Evolutionary conservation across 192 early-diverging fungal species (phyloP).

Genomic region (Coemansia aciculifera): DNA sequence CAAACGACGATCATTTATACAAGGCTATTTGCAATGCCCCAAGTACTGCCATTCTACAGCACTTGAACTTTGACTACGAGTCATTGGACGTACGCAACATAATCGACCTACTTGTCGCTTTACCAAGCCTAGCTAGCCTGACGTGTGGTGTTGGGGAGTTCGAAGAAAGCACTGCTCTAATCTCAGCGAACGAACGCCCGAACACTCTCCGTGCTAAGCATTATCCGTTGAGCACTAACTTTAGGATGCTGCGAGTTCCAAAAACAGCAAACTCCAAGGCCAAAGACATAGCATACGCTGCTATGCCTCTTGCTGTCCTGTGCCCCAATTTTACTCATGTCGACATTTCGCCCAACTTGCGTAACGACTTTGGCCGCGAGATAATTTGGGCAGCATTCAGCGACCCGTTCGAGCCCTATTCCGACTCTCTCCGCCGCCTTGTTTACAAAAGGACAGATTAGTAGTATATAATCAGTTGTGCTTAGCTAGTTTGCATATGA

Average conservation of each 20-base stretch:
- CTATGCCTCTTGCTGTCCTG: neutral
- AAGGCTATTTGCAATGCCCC: neutral
- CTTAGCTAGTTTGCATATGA: too few relatives aligned
- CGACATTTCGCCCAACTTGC: neutral
- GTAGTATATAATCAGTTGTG: too few relatives aligned
- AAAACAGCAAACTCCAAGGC: neutral
- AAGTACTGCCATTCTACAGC: neutral
- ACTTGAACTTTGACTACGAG: neutral
- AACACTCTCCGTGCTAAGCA: neutral
- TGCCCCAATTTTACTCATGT: neutral
- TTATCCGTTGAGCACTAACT: neutral
- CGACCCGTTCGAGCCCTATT: neutral
- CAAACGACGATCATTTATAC: neutral
- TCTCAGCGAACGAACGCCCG: neutral
- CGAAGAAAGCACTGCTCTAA: neutral
- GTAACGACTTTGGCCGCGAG: neutral
- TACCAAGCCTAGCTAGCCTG: neutral
- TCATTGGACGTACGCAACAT: neutral
- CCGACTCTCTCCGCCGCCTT: neutral
- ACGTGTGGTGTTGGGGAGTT: neutral
- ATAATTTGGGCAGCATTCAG: neutral
- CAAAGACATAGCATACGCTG: neutral
- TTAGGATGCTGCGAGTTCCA: neutral
- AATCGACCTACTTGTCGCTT: neutral
- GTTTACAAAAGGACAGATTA: neutral